phyloP scores from a whole-genome alignment of 495 filamentous ascomycete species.

The Massariosphaeria phaeospora region DNA sequence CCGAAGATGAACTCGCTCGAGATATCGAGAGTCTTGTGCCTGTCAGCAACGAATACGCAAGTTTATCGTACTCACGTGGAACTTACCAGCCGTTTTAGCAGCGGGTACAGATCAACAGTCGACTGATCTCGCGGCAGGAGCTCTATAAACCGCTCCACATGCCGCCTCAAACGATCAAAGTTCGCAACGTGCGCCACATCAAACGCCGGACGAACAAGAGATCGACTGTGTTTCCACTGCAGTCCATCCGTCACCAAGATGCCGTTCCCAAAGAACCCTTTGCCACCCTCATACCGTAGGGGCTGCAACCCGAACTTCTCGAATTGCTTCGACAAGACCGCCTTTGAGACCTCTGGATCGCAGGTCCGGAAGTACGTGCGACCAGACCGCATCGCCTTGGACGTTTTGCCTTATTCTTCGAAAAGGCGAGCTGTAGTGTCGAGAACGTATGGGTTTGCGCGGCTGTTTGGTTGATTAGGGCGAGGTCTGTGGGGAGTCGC shows the following conservation, averaged over 20 bases:
- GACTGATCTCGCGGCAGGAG: slow-evolving; percentile 33
- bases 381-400: background rate
- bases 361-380: slow-evolving; percentile 35
- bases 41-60: background rate
- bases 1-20: slow-evolving; percentile 80
- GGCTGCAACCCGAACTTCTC: slow-evolving; percentile 53
- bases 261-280: slow-evolving; percentile 32
- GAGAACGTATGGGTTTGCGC: background rate
- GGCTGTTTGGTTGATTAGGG: background rate
- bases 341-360: slow-evolving; percentile 83
- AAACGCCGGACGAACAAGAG: slow-evolving; percentile 77
- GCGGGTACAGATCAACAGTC: slow-evolving; percentile 59
- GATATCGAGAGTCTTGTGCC: slow-evolving; percentile 58
- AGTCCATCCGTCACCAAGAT: slow-evolving; percentile 62
- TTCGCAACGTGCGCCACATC: slow-evolving; percentile 73
- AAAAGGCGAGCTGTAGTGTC: background rate
- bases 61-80: background rate
- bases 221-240: slow-evolving; percentile 66
- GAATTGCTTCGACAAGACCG: slow-evolving; percentile 74
- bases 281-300: slow-evolving; percentile 22
- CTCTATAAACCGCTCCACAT: slow-evolving; percentile 46
- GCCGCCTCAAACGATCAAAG: slow-evolving; percentile 68
- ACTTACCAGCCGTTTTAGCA: slow-evolving; percentile 64
- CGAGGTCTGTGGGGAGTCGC: background rate
- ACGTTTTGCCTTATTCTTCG: slow-evolving; percentile 2